Base-by-base conservation (phyloP, 148 eudicot species). In the Spergularia marina region DNA sequence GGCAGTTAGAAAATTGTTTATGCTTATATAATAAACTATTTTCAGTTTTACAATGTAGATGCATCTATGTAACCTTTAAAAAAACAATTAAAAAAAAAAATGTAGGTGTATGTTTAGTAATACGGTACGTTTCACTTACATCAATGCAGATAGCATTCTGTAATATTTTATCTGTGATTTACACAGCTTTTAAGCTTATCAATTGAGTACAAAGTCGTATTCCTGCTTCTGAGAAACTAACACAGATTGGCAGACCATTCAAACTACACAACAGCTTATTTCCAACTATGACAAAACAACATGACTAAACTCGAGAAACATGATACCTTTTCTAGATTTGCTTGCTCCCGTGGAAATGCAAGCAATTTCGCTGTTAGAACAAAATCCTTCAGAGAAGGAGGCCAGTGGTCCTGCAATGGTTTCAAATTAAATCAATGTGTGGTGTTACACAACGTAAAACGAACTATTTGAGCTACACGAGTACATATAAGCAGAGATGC, bases 331-430 rank as follows among this genome's bases (percentile, higher is more conserved):
- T 75, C 85, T 75, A 94, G 80, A 59, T 94, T 74, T 23, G 82
- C 87, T 82, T 86, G 97, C 69, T 87, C 88, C 74, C 98, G 85
- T 14, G 90, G 87, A 84, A 86, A 85, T 12, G 89, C 82, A 74
- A 94, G 87, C 65, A 77, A 78, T 59, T 78, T 89, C 11, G 86
- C 78, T 3, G 83, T 84, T 44, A 68, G 80, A 16, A 94, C 77
- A 72, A 85, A 94, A 25, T 89, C 83, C 84, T 90, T 94, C 13
- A 94, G 90, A 2, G 97, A 90, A 44, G 80, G 75, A 54, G 97
- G 98, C 98, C 97, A 94, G 73, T 89, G 80, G 14, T 89, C 93
- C 97, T 90, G 71, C 54, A 57, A 53, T 16, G 41, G 21, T n/a
- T 51, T 52, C 6, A 68, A 21, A 16, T 13, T n/a, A 30, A 68